Evolutionary conservation across 148 eudicot species (phyloP).

Genomic region (Chenopodium suecicum): DNA sequence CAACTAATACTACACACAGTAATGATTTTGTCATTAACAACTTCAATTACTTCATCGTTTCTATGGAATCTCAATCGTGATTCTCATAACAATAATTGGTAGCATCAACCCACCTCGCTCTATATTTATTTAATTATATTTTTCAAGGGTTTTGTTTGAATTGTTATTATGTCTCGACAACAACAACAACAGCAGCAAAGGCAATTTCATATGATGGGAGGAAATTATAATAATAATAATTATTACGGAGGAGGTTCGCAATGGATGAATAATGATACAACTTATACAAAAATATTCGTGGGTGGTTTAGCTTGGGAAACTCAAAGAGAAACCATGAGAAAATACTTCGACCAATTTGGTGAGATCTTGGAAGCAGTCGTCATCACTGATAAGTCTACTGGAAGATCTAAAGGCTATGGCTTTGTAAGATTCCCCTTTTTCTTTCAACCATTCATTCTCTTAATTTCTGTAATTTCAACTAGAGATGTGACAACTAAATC

Average conservation of each 20-base stretch:
- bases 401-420: constrained; percentile 52
- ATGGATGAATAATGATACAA: constrained; percentile 31
- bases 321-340: constrained; percentile 48
- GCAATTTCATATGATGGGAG: constrained; percentile 27
- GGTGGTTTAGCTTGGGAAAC: constrained; percentile 56
- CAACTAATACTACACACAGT: constrained; percentile 6
- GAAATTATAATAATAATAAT: constrained; percentile 13
- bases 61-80: constrained; percentile 29
- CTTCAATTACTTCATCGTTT: constrained; percentile 26
- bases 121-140: background rate
- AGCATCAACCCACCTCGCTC: too few species aligned
- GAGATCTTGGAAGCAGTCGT: constrained; percentile 54
- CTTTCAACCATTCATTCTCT: background rate
- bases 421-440: constrained; percentile 29
- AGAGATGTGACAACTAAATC: background rate
- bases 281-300: constrained; percentile 43
- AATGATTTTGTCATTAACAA: constrained; percentile 38
- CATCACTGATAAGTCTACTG: constrained; percentile 43
- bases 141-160: background rate
- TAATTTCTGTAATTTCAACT: background rate
- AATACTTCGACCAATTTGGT: constrained; percentile 49
- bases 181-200: constrained; percentile 24
- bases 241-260: background rate
- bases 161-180: constrained; percentile 19
- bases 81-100: background rate